A percentile compares a stretch with the other conserved stretches of the same genome.
These are phyloP conservation scores for Aphanomyces astaci DNA, from an alignment of 352 stramenopile species.

Conservation along the genomic window DNA sequence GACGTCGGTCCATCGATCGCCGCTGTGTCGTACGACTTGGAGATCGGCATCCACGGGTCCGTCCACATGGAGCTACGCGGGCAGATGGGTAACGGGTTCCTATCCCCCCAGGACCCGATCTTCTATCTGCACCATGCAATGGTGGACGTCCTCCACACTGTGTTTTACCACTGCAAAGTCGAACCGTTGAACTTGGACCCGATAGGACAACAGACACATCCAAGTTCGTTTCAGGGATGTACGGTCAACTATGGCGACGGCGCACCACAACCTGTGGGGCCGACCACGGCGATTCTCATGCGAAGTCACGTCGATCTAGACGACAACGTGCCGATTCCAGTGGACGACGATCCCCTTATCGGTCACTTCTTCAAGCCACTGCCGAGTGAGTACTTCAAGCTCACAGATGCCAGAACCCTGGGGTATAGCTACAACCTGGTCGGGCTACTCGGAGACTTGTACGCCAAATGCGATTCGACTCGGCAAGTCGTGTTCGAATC, in stretches of 20 bases:
- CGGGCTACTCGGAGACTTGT: conserved; percentile 36
- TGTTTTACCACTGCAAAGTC: conserved; percentile 6
- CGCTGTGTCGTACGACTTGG: not conserved
- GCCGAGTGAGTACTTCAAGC: conserved; percentile 30
- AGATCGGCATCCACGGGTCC: conserved; percentile 18
- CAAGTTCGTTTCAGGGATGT: conserved; percentile 4
- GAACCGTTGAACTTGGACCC: not conserved
- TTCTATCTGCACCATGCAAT: conserved; percentile 48
- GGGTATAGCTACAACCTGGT: conserved; percentile 54
- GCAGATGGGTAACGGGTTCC: conserved; percentile 37
- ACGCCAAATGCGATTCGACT: conserved; percentile 27
- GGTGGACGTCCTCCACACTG: not conserved
- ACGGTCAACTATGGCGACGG: not conserved
- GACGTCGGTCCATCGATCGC: not conserved
- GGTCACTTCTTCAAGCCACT: conserved; percentile 22
- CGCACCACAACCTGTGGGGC: not conserved
- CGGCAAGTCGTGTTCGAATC: not conserved
- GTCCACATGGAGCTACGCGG: conserved; percentile 38
- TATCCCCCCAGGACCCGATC: conserved; percentile 43
- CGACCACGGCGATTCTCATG: not conserved
- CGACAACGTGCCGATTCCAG: conserved; percentile 25
- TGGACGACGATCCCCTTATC: conserved; percentile 23
- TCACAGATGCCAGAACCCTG: conserved; percentile 41
- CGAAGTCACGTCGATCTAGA: not conserved
- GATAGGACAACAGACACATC: not conserved